Evolutionary conservation across 176 grass and related monocot species (phyloP).

Genomic region (Poa pratensis): DNA sequence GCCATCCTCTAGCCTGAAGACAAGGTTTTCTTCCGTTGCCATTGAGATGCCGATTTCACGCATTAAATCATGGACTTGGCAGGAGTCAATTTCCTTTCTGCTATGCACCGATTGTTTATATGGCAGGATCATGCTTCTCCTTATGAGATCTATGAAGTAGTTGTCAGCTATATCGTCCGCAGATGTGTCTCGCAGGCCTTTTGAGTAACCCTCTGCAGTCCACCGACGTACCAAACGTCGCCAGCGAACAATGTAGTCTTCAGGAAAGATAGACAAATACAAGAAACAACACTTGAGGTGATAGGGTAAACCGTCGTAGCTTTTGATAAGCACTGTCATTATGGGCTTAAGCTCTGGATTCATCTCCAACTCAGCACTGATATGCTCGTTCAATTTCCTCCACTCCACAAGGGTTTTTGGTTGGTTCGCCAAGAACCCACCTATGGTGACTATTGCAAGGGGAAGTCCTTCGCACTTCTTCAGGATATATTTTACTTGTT

Average conservation of each 20-base stretch:
- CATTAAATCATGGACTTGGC: constrained; percentile 17
- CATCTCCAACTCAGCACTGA: neutral
- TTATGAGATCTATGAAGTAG: constrained; percentile 32
- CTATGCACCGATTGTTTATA: neutral
- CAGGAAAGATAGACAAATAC: neutral
- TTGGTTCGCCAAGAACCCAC: neutral
- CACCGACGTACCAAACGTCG: constrained; percentile 34
- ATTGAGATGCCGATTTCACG: constrained; percentile 20
- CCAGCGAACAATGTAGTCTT: neutral
- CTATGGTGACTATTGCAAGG: constrained; percentile 5
- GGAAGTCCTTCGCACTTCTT: neutral
- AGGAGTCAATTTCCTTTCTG: neutral
- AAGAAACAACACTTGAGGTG: constrained; percentile 2
- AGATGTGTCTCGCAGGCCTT: neutral
- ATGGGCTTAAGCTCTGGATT: neutral
- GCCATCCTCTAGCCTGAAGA: neutral
- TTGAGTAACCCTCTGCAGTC: constrained; percentile 38
- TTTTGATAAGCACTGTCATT: neutral
- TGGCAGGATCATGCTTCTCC: constrained; percentile 35
- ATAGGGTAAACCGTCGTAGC: neutral
- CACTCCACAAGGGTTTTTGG: constrained; percentile 1
- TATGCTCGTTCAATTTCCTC: neutral
- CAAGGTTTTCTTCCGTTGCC: neutral
- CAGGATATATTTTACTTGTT: neutral
- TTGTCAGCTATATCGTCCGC: neutral